phyloP scores from a whole-genome alignment of 192 early-diverging fungal genomes.

The Allomyces arbusculus region DNA sequence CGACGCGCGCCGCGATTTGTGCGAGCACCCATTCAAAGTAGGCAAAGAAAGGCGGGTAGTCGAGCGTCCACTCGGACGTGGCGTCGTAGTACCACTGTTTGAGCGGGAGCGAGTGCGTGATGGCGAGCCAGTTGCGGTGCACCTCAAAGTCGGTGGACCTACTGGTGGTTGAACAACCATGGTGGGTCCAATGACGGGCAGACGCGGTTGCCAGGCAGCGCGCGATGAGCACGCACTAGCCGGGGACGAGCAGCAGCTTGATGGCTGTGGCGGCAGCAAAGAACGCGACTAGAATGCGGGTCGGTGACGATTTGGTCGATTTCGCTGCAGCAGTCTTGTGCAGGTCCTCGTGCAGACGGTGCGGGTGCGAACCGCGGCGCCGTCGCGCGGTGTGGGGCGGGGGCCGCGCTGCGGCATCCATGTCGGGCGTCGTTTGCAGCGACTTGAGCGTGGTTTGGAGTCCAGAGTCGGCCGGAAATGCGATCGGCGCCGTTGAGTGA shows the following conservation, averaged over 20 bases:
- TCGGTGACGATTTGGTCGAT: too few relatives aligned
- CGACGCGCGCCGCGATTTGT: slow-evolving; percentile 19
- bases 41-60: slow-evolving; percentile 96
- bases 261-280: slow-evolving; percentile 12
- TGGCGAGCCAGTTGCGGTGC: slow-evolving; percentile 91
- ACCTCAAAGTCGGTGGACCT: slow-evolving; percentile 98
- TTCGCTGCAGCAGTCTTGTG: too few relatives aligned
- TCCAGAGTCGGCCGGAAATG: too few relatives aligned
- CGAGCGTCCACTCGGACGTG: slow-evolving; percentile 78
- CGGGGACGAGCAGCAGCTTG: slow-evolving; percentile 49
- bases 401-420: too few relatives aligned
- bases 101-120: slow-evolving; percentile 67
- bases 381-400: too few relatives aligned
- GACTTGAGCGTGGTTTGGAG: too few relatives aligned
- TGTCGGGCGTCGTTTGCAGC: too few relatives aligned
- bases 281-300: slow-evolving; percentile 2
- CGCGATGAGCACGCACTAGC: slow-evolving; percentile 30
- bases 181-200: not conserved
- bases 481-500: too few relatives aligned
- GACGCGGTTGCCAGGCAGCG: not conserved
- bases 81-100: slow-evolving; percentile 69
- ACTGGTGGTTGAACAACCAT: slow-evolving; percentile 8
- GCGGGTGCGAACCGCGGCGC: too few relatives aligned
- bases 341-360: too few relatives aligned
- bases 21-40: slow-evolving; percentile 76